These are phyloP conservation scores for Arthrobotrys musiformis DNA, from an alignment of 2,329 filamentous ascomycete species.

Conservation along the genomic window DNA sequence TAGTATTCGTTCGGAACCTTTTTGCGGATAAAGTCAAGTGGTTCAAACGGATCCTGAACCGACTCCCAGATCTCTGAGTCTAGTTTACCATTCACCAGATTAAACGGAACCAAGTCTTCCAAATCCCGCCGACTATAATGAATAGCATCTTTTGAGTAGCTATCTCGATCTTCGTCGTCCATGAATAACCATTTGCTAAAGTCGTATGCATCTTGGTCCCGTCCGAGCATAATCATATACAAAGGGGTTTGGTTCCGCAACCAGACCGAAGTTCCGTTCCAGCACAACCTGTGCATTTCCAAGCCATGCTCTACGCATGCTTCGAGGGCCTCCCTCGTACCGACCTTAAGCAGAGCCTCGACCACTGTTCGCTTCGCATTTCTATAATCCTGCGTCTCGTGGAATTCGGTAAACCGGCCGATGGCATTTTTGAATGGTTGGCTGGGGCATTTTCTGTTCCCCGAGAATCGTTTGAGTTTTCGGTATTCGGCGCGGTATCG, in stretches of 20 bases:
- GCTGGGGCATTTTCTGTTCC: slow-evolving; percentile 26
- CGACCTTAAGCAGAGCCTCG: slow-evolving; percentile 20
- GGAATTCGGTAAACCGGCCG: slow-evolving; percentile 32
- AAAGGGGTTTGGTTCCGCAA: slow-evolving; percentile 33
- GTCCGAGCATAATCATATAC: slow-evolving; percentile 33
- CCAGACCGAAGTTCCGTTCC: slow-evolving; percentile 38
- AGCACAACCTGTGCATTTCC: slow-evolving; percentile 30
- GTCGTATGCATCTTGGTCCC: slow-evolving; percentile 35
- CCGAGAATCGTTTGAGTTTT: slow-evolving; percentile 26
- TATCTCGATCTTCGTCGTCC: slow-evolving; percentile 33
- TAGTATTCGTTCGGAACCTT: slow-evolving; percentile 36
- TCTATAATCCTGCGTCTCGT: slow-evolving; percentile 24
- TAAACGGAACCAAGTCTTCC: slow-evolving; percentile 32
- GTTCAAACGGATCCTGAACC: slow-evolving; percentile 28
- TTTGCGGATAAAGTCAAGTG: slow-evolving; percentile 36
- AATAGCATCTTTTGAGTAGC: slow-evolving; percentile 22
- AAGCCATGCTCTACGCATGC: slow-evolving; percentile 32
- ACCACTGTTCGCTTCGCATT: slow-evolving; percentile 22
- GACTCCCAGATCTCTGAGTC: slow-evolving; percentile 35
- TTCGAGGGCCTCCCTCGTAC: slow-evolving; percentile 23
- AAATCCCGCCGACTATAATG: slow-evolving; percentile 30
- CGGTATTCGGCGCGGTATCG: slow-evolving; percentile 30
- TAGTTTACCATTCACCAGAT: slow-evolving; percentile 25
- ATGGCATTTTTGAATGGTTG: slow-evolving; percentile 24
- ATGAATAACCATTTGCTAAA: slow-evolving; percentile 44